These are phyloP conservation scores for Artemisia argyi DNA, from an alignment of 129 eudicot species.

Conservation along the genomic window DNA sequence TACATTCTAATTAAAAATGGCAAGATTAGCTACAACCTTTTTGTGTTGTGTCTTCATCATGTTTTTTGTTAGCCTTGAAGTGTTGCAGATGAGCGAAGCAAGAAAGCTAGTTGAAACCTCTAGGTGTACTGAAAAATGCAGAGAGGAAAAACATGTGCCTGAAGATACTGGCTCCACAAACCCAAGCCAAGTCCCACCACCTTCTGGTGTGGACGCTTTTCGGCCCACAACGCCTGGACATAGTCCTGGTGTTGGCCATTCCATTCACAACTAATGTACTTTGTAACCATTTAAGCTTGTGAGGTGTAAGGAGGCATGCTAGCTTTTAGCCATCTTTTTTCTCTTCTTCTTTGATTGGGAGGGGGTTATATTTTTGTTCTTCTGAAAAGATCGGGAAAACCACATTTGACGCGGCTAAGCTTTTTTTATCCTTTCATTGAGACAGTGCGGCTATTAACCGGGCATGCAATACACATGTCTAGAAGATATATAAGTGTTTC, in stretches of 20 bases:
- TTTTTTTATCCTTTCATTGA: conserved; percentile 15
- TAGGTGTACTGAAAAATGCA: conserved; percentile 9
- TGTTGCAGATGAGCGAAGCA: conserved; percentile 33
- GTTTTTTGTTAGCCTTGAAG: conserved; percentile 17
- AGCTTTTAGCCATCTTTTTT: conserved; percentile 12
- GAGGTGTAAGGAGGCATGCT: conserved; percentile 18
- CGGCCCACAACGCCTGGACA: conserved; percentile 56
- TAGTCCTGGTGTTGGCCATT: conserved; percentile 59
- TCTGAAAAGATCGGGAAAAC: conserved; percentile 7
- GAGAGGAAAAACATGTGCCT: not conserved
- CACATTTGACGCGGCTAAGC: not conserved
- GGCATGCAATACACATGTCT: conserved; percentile 9
- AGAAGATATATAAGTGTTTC: conserved; percentile 19
- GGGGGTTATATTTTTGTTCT: conserved; percentile 28
- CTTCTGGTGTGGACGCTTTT: conserved; percentile 33
- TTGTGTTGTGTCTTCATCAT: conserved; percentile 25
- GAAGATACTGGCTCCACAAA: conserved; percentile 26
- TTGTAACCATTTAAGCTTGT: not conserved
- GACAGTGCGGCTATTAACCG: not conserved
- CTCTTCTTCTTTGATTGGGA: not conserved
- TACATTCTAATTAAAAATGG: conserved; percentile 23
- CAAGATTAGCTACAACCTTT: conserved; percentile 18
- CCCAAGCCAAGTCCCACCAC: conserved; percentile 27
- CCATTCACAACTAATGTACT: conserved; percentile 29
- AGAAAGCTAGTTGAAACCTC: conserved; percentile 26